A percentile compares a stretch with the other conserved stretches of the same genome.
Evolutionary conservation across 768 basidiomycete species (phyloP).

Genomic region (Botryobasidium botryosum): DNA sequence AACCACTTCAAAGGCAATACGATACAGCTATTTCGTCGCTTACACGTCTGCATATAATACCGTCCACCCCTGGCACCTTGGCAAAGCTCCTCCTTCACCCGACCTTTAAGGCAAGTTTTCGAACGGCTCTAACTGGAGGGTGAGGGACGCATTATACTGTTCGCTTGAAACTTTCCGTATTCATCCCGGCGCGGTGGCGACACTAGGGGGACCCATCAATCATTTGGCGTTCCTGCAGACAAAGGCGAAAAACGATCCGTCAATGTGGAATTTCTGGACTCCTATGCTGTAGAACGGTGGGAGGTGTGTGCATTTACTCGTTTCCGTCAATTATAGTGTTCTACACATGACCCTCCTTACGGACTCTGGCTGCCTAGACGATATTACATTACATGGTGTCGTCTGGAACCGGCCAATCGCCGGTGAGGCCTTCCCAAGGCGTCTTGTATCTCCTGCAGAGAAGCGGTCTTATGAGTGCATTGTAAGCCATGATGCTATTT

Average conservation of each 20-base stretch:
- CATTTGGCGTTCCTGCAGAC: slow-evolving; percentile 66
- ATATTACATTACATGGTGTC: slow-evolving; percentile 98
- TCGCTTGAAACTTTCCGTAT: background rate
- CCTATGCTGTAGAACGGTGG: slow-evolving; percentile 76
- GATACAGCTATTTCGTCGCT: slow-evolving; percentile 49
- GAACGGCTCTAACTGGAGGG: slow-evolving; percentile 83
- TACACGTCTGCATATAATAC: slow-evolving; percentile 50
- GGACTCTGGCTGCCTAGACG: slow-evolving; percentile 35
- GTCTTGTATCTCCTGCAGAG: slow-evolving; percentile 70
- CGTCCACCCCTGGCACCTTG: slow-evolving; percentile 24
- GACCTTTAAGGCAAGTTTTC: slow-evolving; percentile 61
- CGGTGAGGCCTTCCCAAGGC: slow-evolving; percentile 60
- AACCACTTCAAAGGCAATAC: slow-evolving; percentile 39
- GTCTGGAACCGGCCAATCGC: slow-evolving; percentile 61
- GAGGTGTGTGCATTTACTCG: slow-evolving; percentile 38
- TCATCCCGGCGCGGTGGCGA: background rate
- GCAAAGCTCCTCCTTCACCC: slow-evolving; percentile 52
- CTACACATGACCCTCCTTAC: background rate
- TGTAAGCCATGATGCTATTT: slow-evolving; percentile 7
- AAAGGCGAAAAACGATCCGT: slow-evolving; percentile 29
- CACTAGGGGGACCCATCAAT: slow-evolving; percentile 51
- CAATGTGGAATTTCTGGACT: slow-evolving; percentile 48
- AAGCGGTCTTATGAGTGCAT: slow-evolving; percentile 64
- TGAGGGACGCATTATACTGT: slow-evolving; percentile 23
- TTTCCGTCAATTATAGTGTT: background rate